These are phyloP conservation scores for Cutaneotrichosporon cutaneum DNA, from an alignment of 1,284 basidiomycete genomes.

Conservation along the genomic window DNA sequence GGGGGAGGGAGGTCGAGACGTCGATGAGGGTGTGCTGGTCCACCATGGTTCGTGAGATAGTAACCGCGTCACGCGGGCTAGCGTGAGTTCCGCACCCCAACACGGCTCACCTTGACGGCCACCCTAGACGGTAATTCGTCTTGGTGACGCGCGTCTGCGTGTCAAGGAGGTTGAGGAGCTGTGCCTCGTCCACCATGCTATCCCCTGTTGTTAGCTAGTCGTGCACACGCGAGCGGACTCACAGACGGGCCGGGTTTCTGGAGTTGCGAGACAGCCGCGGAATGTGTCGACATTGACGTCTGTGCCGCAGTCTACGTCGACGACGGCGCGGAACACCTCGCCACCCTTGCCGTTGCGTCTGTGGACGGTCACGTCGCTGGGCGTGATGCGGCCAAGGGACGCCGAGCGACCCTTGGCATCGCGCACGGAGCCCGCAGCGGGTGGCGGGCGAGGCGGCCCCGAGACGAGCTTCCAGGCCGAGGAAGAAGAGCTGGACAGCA, in stretches of 20 bases:
- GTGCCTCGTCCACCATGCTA: slow-evolving; percentile 80
- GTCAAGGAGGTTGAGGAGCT: slow-evolving; percentile 82
- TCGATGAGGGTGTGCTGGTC: slow-evolving; percentile 83
- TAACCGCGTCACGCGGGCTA: slow-evolving; percentile 88
- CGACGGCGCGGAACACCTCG: slow-evolving; percentile 77
- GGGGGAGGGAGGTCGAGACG: slow-evolving; percentile 91
- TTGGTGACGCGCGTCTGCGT: slow-evolving; percentile 78
- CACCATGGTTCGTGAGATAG: slow-evolving; percentile 79
- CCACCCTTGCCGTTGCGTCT: slow-evolving; percentile 57
- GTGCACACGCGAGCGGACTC: slow-evolving; percentile 24
- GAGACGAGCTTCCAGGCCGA: slow-evolving; percentile 53
- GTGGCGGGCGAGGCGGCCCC: slow-evolving; percentile 34
- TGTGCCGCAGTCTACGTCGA: slow-evolving; percentile 70
- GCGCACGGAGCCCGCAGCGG: slow-evolving; percentile 28
- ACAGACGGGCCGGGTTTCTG: slow-evolving; percentile 77
- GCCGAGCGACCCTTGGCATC: slow-evolving; percentile 29
- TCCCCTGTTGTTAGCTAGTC: slow-evolving; percentile 62
- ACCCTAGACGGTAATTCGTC: slow-evolving; percentile 88
- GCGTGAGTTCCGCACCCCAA: slow-evolving; percentile 17
- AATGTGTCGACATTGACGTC: slow-evolving; percentile 72
- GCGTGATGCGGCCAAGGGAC: slow-evolving; percentile 41
- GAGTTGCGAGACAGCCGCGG: slow-evolving; percentile 76
- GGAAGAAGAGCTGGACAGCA: slow-evolving; percentile 48
- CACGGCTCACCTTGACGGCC: slow-evolving; percentile 84
- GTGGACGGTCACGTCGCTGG: slow-evolving; percentile 54